Percentiles rank a stretch among this genome's conserved stretches.
phyloP scores from a whole-genome alignment of 495 filamentous ascomycete species.

The Darksidea phi region DNA sequence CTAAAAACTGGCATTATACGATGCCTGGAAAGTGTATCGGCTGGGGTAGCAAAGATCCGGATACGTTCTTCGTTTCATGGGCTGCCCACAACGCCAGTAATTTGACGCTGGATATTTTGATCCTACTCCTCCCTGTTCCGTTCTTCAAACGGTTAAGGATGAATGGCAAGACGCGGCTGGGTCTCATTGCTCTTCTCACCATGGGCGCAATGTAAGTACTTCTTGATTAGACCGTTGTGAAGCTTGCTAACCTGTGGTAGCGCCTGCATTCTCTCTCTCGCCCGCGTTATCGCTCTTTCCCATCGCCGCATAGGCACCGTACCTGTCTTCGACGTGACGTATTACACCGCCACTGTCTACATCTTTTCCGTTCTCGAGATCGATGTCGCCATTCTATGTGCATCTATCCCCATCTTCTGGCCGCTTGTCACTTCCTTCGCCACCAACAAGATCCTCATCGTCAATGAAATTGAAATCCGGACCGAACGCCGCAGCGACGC shows the following conservation, averaged over 20 bases:
- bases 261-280: conserved; percentile 19
- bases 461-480: conserved; percentile 34
- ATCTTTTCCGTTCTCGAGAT: conserved; percentile 34
- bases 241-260: not conserved
- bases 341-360: conserved; percentile 26
- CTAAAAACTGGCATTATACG: conserved; percentile 28
- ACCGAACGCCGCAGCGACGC: conserved; percentile 11
- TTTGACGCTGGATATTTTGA: conserved; percentile 28
- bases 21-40: conserved; percentile 22
- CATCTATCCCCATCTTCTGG: conserved; percentile 35
- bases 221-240: not conserved
- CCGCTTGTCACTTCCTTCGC: conserved; percentile 21
- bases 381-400: conserved; percentile 32
- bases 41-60: conserved; percentile 29
- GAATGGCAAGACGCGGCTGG: conserved; percentile 13
- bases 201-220: conserved; percentile 33
- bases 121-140: conserved; percentile 20
- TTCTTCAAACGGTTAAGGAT: conserved; percentile 25
- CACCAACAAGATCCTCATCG: conserved; percentile 34
- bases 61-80: conserved; percentile 20
- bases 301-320: conserved; percentile 26
- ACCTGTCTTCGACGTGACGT: conserved; percentile 28
- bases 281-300: conserved; percentile 28
- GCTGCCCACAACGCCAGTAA: conserved; percentile 26
- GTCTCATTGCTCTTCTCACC: conserved; percentile 20